Conservation (phyloP, 176 grass and related monocot species). For the Carex cristatella region DNA sequence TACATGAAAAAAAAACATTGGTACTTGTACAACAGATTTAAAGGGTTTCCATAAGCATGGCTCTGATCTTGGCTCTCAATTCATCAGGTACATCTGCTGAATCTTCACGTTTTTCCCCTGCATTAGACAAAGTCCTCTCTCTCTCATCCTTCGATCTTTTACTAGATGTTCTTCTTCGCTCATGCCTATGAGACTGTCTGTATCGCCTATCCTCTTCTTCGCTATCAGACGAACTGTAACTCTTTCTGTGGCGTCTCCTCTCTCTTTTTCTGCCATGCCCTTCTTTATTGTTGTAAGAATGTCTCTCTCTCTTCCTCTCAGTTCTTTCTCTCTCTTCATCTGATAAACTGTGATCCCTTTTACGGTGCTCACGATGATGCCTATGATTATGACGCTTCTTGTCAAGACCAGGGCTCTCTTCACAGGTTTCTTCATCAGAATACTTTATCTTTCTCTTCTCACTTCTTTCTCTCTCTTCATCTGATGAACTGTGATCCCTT, state of each 20-base stretch:
- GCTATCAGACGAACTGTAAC: constrained; percentile 32
- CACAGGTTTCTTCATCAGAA: too few species aligned
- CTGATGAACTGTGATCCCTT: constrained; percentile 34
- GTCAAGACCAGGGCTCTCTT: too few species aligned
- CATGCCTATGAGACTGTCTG: constrained; percentile 34
- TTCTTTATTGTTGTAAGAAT: constrained; percentile 16
- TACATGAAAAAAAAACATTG: not conserved
- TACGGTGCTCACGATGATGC: not conserved
- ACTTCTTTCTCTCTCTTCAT: constrained; percentile 40
- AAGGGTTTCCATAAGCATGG: constrained; percentile 65
- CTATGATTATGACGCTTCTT: constrained; percentile 27
- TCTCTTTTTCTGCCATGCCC: constrained; percentile 39
- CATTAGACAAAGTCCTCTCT: constrained; percentile 15
- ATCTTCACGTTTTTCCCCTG: constrained; percentile 1
- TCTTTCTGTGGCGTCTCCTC: constrained; percentile 25
- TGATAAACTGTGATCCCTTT: constrained; percentile 29
- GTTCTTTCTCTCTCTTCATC: constrained; percentile 45
- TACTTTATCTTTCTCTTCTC: constrained; percentile 11
- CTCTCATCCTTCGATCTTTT: constrained; percentile 28
- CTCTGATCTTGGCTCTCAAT: constrained; percentile 74
- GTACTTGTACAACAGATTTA: constrained; percentile 21
- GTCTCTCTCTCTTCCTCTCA: constrained; percentile 23
- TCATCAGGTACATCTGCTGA: constrained; percentile 51
- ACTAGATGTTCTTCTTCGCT: constrained; percentile 32
- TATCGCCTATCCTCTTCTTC: constrained; percentile 21